phyloP scores from a whole-genome alignment of 192 early-diverging fungal genomes.

The Backusella sp. region DNA sequence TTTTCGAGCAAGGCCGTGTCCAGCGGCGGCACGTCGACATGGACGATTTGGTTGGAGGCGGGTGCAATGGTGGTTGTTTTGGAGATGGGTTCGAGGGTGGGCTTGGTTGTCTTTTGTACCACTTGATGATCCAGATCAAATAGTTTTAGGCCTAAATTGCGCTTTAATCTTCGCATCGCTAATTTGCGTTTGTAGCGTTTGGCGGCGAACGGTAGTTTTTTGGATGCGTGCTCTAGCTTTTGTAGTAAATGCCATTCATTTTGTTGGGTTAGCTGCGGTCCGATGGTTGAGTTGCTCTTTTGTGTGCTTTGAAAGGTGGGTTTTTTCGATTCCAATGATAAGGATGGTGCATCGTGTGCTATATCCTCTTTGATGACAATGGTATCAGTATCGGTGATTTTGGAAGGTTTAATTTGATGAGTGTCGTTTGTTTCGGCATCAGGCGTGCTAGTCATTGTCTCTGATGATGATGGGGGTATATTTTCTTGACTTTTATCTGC shows the following conservation, averaged over 20 bases:
- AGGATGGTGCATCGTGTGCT: background rate
- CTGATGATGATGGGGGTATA: background rate
- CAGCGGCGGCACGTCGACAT: conserved; percentile 27
- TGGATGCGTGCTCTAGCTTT: conserved; percentile 41
- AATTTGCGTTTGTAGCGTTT: conserved; percentile 61
- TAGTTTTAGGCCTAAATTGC: conserved; percentile 55
- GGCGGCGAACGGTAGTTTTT: conserved; percentile 39
- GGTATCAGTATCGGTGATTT: background rate
- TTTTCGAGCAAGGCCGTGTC: conserved; percentile 20
- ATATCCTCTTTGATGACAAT: background rate
- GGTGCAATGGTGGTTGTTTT: conserved; percentile 12
- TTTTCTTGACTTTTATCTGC: background rate
- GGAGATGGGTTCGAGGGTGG: background rate
- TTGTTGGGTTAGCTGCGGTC: conserved; percentile 28
- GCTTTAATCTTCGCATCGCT: conserved; percentile 52
- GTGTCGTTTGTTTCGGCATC: background rate
- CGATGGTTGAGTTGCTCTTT: background rate
- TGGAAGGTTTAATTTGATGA: background rate
- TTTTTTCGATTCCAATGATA: background rate
- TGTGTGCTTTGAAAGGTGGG: background rate
- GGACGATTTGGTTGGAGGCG: conserved; percentile 20
- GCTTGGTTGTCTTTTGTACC: conserved; percentile 14
- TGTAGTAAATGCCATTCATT: conserved; percentile 58
- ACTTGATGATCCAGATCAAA: conserved; percentile 68
- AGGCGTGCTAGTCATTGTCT: background rate